Evolutionary conservation across 345 rosid genomes (phyloP), one percentile per base, ranked within the genome.

Genomic region (Geranium brycei): DNA sequence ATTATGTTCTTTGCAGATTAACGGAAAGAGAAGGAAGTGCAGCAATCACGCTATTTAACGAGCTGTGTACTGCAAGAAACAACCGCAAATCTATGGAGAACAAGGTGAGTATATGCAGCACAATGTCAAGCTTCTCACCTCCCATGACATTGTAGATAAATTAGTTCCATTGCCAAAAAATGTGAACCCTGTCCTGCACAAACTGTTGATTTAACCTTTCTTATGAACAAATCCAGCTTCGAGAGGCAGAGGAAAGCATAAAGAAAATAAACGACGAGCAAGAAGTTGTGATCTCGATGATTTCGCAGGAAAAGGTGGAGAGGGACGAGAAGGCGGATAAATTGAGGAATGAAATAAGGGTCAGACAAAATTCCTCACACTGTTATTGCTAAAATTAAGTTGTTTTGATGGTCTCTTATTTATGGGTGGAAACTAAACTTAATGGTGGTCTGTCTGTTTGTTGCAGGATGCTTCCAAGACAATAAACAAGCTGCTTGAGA

Each of bases 301-400:
- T 79, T 12, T 73, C 57, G 32, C 77, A 73, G 15, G 85, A 86
- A 68, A 72, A 73, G 74, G 58, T 1, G 15, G 58, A 58, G n/a
- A 64, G 66, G 64, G 73, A 74, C 12, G 59, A 51, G 12, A 32
- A 23, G 31, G 85, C 78, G 73, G 69, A 81, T 19, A 59, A 19
- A 32, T 74, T 80, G 66, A 76, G 65, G 64, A 65, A 64, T 62
- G 62, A 59, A 65, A 41, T 84, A 31, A 41, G 35, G 79, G 91
- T 85, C 62, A 12, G 62, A 6, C 19, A 18, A 35, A 63, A 4
- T 31, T 31, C 18, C 30, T 7, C 16, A 28, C 40, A 23, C 28
- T 23, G 28, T 23, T 23, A 23, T 23, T 23, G 28, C 2, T 23
- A 23, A 23, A 23, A 23, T 2, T 23, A 23, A 23, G 28, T 23